Percentiles rank a stretch among this genome's conserved stretches.
Conservation (phyloP, 116 monocot genomes). For the Cymodocea nodosa region DNA sequence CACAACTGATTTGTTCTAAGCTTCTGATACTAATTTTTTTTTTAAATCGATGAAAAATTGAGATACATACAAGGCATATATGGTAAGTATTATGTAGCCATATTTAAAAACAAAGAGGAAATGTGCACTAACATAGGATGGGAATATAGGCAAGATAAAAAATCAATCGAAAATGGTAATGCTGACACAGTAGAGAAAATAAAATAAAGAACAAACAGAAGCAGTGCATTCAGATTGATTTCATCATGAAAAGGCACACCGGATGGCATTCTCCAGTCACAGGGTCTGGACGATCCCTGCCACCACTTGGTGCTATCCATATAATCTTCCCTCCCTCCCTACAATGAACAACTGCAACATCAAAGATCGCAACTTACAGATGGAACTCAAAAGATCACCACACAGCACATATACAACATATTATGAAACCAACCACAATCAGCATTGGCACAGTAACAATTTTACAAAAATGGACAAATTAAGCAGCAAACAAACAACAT, state of each 20-base stretch:
- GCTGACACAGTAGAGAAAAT: not conserved
- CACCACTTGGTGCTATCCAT: slow-evolving; percentile 99
- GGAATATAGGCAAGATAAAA: too few species aligned
- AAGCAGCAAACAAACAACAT: too few species aligned
- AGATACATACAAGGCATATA: too few species aligned
- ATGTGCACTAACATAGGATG: too few species aligned
- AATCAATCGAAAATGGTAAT: not conserved
- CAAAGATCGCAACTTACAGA: not conserved
- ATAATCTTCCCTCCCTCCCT: slow-evolving; percentile 83
- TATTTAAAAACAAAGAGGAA: too few species aligned
- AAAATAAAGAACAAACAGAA: not conserved
- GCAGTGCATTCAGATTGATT: not conserved
- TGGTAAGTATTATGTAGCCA: too few species aligned
- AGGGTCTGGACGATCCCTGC: slow-evolving; percentile 83
- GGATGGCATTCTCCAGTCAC: slow-evolving; percentile 69
- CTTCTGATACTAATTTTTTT: too few species aligned
- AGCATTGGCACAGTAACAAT: too few species aligned
- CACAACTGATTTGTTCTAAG: too few species aligned
- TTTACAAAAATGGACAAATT: too few species aligned
- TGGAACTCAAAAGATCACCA: not conserved
- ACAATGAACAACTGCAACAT: slow-evolving; percentile 2
- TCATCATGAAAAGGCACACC: slow-evolving; percentile 18
- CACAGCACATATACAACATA: not conserved
- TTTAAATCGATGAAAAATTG: too few species aligned
- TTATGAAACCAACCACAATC: not conserved